Percentiles rank a stretch among this genome's conserved stretches.
phyloP scores from a whole-genome alignment of 257 asterid genomes.

The Ballota nigra region DNA sequence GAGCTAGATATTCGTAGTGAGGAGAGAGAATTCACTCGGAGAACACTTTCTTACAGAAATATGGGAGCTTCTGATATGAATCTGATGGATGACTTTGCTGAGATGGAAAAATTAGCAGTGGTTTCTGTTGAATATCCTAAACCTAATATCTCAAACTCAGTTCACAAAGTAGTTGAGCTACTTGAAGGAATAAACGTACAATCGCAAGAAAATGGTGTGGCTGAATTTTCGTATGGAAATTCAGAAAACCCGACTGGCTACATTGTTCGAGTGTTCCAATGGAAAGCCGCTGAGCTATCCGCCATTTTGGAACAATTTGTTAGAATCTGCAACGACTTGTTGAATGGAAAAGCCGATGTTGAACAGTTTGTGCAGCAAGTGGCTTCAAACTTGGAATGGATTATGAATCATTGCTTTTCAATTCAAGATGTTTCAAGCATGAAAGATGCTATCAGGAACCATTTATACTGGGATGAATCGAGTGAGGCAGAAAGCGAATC shows the following conservation, averaged over 20 bases:
- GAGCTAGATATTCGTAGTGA: constrained; percentile 81
- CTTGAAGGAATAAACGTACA: constrained; percentile 65
- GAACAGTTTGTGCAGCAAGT: constrained; percentile 53
- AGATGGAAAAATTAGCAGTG: constrained; percentile 85
- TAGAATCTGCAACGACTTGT: constrained; percentile 58
- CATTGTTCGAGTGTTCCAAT: constrained; percentile 68
- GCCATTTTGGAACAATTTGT: constrained; percentile 54
- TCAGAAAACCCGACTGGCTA: constrained; percentile 23
- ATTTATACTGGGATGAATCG: constrained; percentile 76
- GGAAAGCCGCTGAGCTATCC: constrained; percentile 74
- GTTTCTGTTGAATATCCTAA: constrained; percentile 40
- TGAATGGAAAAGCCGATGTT: constrained; percentile 46
- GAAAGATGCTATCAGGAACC: constrained; percentile 58
- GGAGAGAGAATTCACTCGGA: constrained; percentile 72
- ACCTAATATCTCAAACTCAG: constrained; percentile 24
- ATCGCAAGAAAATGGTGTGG: constrained; percentile 33
- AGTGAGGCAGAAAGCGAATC: constrained; percentile 51
- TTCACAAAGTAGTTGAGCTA: constrained; percentile 63
- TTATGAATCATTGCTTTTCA: constrained; percentile 84
- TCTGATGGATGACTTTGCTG: constrained; percentile 94
- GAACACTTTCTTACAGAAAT: constrained; percentile 42
- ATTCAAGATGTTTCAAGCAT: constrained; percentile 85
- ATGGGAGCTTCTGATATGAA: constrained; percentile 59
- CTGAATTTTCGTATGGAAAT: too few relatives aligned
- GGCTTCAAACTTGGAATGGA: constrained; percentile 73